Conservation (phyloP, 1,284 basidiomycete genomes). For the Sanghuangporus sanghuang region DNA sequence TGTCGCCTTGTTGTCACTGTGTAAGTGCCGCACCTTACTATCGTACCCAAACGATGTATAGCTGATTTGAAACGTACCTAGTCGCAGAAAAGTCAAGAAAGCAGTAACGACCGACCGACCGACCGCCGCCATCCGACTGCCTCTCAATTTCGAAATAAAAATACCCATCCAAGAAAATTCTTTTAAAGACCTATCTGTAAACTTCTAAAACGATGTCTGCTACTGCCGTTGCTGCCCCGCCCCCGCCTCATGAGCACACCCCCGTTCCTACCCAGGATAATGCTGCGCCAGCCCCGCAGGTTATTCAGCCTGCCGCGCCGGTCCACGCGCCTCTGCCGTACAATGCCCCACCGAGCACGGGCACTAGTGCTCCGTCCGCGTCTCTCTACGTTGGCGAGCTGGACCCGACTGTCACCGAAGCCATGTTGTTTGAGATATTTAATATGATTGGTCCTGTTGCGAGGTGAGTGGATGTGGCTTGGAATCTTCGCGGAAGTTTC, state of each 20-base stretch:
- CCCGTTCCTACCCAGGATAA: slow-evolving; percentile 31
- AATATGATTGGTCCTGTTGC: slow-evolving; percentile 99
- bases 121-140: slow-evolving; percentile 30
- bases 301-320: slow-evolving; percentile 24
- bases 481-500: not conserved
- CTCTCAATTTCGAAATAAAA: not conserved
- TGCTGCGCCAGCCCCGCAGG: slow-evolving; percentile 24
- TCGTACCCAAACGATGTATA: slow-evolving; percentile 7
- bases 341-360: slow-evolving; percentile 49
- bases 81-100: slow-evolving; percentile 75
- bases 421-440: slow-evolving; percentile 99
- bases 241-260: slow-evolving; percentile 26
- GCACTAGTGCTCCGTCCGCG: slow-evolving; percentile 71
- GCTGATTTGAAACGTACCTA: slow-evolving; percentile 22
- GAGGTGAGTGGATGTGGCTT: slow-evolving; percentile 49
- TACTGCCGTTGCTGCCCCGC: slow-evolving; percentile 29
- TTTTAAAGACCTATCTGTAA: slow-evolving; percentile 26
- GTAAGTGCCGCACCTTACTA: slow-evolving; percentile 35
- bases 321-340: slow-evolving; percentile 45
- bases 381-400: slow-evolving; percentile 99
- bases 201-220: slow-evolving; percentile 52
- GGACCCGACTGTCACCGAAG: slow-evolving; percentile 96
- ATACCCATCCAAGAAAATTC: slow-evolving; percentile 31
- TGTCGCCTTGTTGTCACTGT: slow-evolving; percentile 71
- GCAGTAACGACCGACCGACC: slow-evolving; percentile 69